Conservation (phyloP, 192 early-diverging fungal genomes). For the Coemansia sp. region DNA sequence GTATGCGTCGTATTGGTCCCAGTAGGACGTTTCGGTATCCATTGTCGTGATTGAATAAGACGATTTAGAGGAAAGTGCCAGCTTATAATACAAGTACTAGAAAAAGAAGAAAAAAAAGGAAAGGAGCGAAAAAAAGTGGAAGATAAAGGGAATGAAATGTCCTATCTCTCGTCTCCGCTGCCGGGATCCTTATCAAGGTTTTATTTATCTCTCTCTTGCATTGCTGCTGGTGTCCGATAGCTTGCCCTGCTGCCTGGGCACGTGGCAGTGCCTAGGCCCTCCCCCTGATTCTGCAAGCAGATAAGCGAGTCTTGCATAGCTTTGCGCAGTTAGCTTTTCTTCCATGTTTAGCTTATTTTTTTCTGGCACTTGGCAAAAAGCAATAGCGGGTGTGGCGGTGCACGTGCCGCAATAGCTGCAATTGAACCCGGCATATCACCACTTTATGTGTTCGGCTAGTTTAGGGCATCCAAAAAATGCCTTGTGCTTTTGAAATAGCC, state of each 20-base stretch:
- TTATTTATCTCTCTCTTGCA: background rate
- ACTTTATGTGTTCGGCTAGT: background rate
- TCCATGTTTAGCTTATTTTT: background rate
- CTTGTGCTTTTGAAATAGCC: background rate
- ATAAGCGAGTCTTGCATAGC: background rate
- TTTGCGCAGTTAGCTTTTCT: background rate
- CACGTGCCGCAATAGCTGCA: background rate
- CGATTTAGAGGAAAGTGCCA: background rate
- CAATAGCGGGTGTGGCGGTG: background rate
- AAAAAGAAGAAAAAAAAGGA: background rate
- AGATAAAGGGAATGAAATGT: background rate
- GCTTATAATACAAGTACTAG: background rate
- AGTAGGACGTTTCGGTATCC: constrained; percentile 41
- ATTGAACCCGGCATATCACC: background rate
- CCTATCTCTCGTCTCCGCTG: background rate
- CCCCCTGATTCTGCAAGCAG: background rate
- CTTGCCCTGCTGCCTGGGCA: background rate
- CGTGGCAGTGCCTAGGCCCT: constrained; percentile 1
- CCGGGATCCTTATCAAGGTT: background rate
- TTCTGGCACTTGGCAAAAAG: background rate
- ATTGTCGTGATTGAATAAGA: background rate
- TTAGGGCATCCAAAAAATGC: background rate
- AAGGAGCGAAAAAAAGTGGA: background rate
- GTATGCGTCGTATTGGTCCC: constrained; percentile 42
- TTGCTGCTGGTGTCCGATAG: background rate